Evolutionary conservation across 2,329 filamentous ascomycete genomes (phyloP), one percentile per base, ranked within the genome.

Genomic region (Ceratocystis huliohia): DNA sequence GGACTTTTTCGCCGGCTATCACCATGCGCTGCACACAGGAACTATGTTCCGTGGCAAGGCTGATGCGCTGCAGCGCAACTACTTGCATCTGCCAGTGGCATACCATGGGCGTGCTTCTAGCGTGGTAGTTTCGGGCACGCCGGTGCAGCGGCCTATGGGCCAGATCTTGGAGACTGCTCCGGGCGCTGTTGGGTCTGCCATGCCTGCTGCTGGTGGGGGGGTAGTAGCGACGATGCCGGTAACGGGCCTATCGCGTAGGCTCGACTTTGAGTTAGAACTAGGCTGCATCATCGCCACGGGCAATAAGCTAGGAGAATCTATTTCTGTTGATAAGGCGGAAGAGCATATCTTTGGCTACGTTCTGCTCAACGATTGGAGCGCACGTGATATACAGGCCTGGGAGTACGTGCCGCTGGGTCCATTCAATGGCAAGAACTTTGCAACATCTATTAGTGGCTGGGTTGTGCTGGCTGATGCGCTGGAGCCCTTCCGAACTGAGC

Each of bases 1-100:
- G 6, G 88, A 91, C 73, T 90, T 91, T 77, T 91, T 87, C 71
- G 87, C 85, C 7, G 88, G 88, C n/a, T 74, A 84, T 69, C 85
- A 89, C 72, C 88, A 91, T 74, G 88, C 88, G 15, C 85, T 84
- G 75, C 68, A 69, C 70, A 79, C 85, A 30, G 86, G 86, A 6
- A 79, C 82, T 1, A 78, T 89, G 33, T 88, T 90, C 74, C 81
- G 87, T 50, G 87, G 86, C 0, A 79, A 84, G 0, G 79, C 81
- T n/a, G 88, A 88, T 70, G 86, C 87, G 0, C 77, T 90, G 25
- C 85, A 89, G 72, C 84, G 85, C 30, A 90, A 89, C 73, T 90
- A 90, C 74, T 86, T 82, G 70, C 84, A 89, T 70, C 77, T 91
- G 0, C 88, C 88, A 0, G 85, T 91, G 1, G 88, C 83, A 5